Evolutionary conservation across 2,329 filamentous ascomycete genomes (phyloP).

Genomic region (Exophiala sp.): DNA sequence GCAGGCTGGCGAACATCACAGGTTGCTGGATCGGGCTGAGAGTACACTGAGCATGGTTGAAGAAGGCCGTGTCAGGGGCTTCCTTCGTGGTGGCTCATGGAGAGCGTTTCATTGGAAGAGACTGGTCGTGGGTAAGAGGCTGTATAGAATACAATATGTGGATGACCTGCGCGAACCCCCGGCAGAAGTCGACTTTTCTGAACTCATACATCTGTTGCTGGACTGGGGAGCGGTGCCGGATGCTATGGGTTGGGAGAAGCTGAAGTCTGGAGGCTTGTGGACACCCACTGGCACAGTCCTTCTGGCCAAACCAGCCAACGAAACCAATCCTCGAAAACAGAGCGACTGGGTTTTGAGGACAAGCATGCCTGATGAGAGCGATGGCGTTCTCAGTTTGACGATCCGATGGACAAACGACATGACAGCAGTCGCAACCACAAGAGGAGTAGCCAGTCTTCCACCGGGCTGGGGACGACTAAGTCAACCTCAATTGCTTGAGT

Average conservation of each 20-base stretch:
- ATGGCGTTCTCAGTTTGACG: conserved; percentile 57
- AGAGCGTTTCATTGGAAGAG: conserved; percentile 64
- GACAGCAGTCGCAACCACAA: conserved; percentile 47
- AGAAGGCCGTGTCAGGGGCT: conserved; percentile 39
- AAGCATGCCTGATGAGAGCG: conserved; percentile 57
- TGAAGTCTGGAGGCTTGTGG: conserved; percentile 58
- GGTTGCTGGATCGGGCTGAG: conserved; percentile 20
- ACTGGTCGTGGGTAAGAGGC: conserved; percentile 59
- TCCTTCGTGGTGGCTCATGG: conserved; percentile 60
- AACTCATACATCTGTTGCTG: conserved; percentile 59
- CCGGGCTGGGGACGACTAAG: conserved; percentile 53
- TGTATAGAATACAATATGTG: conserved; percentile 61
- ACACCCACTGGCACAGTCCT: conserved; percentile 58
- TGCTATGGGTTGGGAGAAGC: conserved; percentile 55
- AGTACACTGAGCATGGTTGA: conserved; percentile 25
- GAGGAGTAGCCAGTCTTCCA: conserved; percentile 52
- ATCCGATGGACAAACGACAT: conserved; percentile 51
- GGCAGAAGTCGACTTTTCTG: conserved; percentile 55
- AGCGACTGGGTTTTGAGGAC: conserved; percentile 51
- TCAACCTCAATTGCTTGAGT: conserved; percentile 24
- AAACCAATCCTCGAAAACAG: conserved; percentile 36
- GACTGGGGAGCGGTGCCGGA: conserved; percentile 63
- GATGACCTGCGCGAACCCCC: conserved; percentile 47
- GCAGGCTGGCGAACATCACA: conserved; percentile 31
- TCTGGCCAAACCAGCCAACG: conserved; percentile 47